Evolutionary conservation across 108 stramenopile species (phyloP), one percentile per base, ranked within the genome.

Genomic region (Pseudonitzschia multiseries): DNA sequence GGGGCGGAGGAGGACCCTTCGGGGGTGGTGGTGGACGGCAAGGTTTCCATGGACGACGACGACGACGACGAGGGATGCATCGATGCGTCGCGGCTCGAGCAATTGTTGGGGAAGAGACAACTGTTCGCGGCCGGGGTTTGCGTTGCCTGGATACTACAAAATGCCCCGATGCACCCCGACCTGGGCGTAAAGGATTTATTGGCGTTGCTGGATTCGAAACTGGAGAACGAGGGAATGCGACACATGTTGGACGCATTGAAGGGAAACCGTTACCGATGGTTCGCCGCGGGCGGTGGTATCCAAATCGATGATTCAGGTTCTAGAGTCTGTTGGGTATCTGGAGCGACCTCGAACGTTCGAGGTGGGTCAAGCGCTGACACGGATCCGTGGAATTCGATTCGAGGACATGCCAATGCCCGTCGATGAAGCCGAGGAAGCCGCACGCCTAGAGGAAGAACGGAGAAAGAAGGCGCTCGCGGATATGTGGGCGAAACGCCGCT

Each of bases 41-140:
- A n/a, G n/a, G n/a, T n/a, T n/a, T n/a, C n/a, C n/a, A n/a, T n/a
- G n/a, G 71, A 51, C 41, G 42, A 61, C 27, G 42, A 53, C 44
- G 94, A 95, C 50, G 89, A 94, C 33, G 89, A 91, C 17, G 82
- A 80, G 52, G 89, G 87, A 21, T 81, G 80, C 61, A 86, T 89
- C 46, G 94, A 95, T 77, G 84, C 91, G 84, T 90, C 91, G 31
- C 74, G 88, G 70, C 87, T 88, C 26, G 88, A 89, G 50, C 94
- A 95, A 80, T 76, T 95, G 31, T 27, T 93, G 28, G 91, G 88
- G 1, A 80, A 78, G 73, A 88, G 85, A 24, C 94, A 95, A 63
- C 70, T 95, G 8, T 95, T 84, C 74, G 90, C 87, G 29, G 86
- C 86, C 65, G 94, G 91, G 17, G 68, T 93, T n/a, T 91, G 89